Base-by-base conservation (phyloP, 495 filamentous ascomycete genomes). In the Lepraria neglecta region DNA sequence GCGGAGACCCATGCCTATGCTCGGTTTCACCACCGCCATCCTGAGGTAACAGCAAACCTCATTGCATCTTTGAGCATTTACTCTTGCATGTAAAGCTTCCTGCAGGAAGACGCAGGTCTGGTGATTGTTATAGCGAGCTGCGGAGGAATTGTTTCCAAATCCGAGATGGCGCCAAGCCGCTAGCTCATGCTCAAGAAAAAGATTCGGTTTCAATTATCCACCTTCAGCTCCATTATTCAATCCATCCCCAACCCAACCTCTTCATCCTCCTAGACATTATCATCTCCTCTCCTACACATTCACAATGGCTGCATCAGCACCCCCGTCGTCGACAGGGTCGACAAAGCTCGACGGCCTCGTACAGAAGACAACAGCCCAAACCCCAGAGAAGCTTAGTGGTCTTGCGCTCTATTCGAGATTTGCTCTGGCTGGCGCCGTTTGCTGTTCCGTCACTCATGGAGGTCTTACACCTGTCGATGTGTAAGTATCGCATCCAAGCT, bases 381-480 rank as follows among this genome's bases (percentile, higher is more conserved):
- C 81, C 71, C 71, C 82, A 64, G 33, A 76, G 67, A 73, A 74
- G 61, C 70, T 78, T 59, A 76, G 69, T 59, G 84, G 82, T 47
- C 60, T 82, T 63, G 72, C 71, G 54, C 82, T 89, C 59, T 90
- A 91, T 79, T 84, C 86, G 63, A 78, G 90, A 73, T 95, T 96
- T 80, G 90, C 92, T 73, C 87, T 96, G 70, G 91, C 91, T 64
- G 91, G 91, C 74, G 91, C 91, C 66, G 78, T 95, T 77, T 96
- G 91, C 85, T 96, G 91, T 75, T 89, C 89, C 70, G 80, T 96
- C 77, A 96, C 91, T 68, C 91, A 96, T 80, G 91, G 91, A 69
- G 85, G 82, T 70, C 82, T 95, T 72, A 96, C 91, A 59, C 91
- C 91, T 68, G 88, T 96, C 71, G 91, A 96, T 86, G 91, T 96